Percentiles rank a stretch among this genome's conserved stretches.
phyloP scores from a whole-genome alignment of 1,139 yeast genomes.

The Protomyces inouyei region DNA sequence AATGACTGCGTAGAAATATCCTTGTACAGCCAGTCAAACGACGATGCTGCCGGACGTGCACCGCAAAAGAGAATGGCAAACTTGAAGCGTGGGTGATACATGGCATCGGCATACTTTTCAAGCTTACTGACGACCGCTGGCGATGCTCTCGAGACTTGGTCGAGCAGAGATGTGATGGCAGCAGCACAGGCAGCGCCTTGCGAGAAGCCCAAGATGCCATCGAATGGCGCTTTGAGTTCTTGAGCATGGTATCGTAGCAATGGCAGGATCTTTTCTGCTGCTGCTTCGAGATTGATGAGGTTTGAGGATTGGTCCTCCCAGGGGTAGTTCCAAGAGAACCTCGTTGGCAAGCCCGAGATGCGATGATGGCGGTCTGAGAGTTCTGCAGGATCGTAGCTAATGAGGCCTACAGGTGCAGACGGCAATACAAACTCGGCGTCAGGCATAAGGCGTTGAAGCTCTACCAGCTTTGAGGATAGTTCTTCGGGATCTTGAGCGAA shows the following conservation, averaged over 20 bases:
- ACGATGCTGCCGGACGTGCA: slow-evolving; percentile 55
- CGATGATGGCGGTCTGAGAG: slow-evolving; percentile 7
- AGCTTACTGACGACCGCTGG: slow-evolving; percentile 29
- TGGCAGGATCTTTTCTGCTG: slow-evolving; percentile 25
- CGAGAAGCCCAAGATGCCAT: slow-evolving; percentile 82
- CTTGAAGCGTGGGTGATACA: slow-evolving; percentile 49
- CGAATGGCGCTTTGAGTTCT: slow-evolving; percentile 72
- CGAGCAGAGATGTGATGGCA: slow-evolving; percentile 16
- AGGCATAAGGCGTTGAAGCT: slow-evolving; percentile 5
- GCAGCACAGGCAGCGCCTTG: slow-evolving; percentile 88
- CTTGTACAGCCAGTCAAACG: slow-evolving; percentile 48
- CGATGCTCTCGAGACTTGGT: background rate
- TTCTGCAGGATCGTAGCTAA: slow-evolving; percentile 11
- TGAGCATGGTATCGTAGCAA: slow-evolving; percentile 44
- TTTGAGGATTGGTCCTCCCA: slow-evolving; percentile 7
- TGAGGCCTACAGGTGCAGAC: slow-evolving; percentile 4
- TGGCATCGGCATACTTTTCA: slow-evolving; percentile 34
- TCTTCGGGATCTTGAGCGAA: slow-evolving; percentile 40
- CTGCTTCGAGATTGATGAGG: slow-evolving; percentile 14
- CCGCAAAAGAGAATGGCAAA: slow-evolving; percentile 80
- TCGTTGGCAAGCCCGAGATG: background rate
- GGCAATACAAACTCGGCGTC: slow-evolving; percentile 8
- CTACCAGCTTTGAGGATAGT: slow-evolving; percentile 4
- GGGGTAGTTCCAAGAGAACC: slow-evolving; percentile 13
- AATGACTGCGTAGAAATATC: slow-evolving; percentile 53